Base-by-base conservation (phyloP, 202 grass and related monocot species). In the Musa balbisiana region DNA sequence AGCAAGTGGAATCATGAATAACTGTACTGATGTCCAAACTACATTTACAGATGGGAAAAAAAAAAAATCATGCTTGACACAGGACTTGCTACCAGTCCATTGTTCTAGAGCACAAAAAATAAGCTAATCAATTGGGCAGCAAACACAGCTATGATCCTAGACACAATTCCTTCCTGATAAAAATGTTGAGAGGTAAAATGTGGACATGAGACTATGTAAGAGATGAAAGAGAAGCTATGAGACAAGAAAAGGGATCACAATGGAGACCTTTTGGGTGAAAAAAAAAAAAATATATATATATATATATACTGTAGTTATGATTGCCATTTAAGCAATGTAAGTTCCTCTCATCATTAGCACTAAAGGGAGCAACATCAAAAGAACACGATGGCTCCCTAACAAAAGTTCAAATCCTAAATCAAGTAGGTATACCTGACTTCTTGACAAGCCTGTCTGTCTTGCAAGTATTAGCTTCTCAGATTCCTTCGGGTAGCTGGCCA, bases 381-480 rank as follows among this genome's bases (percentile, higher is more conserved):
- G 19, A 73, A 54, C 1, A 26, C 2, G 13, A 25, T 43, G 33
- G 33, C 33, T 43, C 33, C 33, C 5, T 43, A 43, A 5, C 5
- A 29, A 49, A 26, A 12, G 62, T 43, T 43, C 25, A 29, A 33
- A 17, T 14, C 19, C 24, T 5, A 29, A n/a, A 19, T 1, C 23
- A 49, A 15, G 51, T 3, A 25, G 64, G 13, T 65, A 88, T 77
- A 95, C 92, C 92, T 99, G 95, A 11, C 95, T 92, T 71, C 95
- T 85, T 19, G 95, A 92, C 80, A 99, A 87, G 8, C 95, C 95
- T 8, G 89, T 89, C 77, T 99, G 95, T 76, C 89, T 90, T 1
- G 95, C 91, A 2, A 99, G 91, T 89, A 95, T 90, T 74, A 99
- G 52, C 74, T 99, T 99, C 85, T 99, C 95, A 0, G 95, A 99